These are phyloP conservation scores for Chernovozyma aurita DNA, from an alignment of 1,139 yeast genomes.

Conservation along the genomic window DNA sequence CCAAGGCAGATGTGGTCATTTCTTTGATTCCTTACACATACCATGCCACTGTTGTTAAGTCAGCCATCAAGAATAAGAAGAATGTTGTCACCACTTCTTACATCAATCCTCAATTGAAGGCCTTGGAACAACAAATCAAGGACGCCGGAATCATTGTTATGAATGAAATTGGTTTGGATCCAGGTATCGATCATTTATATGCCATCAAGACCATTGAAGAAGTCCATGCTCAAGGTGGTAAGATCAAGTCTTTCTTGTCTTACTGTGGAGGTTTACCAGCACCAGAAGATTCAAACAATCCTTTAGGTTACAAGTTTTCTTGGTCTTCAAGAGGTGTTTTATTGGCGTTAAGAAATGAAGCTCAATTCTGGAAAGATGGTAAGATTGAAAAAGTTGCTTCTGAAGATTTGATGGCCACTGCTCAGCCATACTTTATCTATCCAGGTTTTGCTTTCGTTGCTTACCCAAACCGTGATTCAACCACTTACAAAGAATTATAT, in stretches of 20 bases:
- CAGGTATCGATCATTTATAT: slow-evolving; percentile 96
- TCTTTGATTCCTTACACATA: slow-evolving; percentile 94
- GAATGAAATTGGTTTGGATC: slow-evolving; percentile 95
- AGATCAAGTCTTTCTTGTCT: slow-evolving; percentile 87
- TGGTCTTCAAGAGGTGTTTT: slow-evolving; percentile 99
- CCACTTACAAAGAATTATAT: slow-evolving; percentile 87
- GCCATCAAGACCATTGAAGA: slow-evolving; percentile 98
- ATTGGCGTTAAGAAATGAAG: slow-evolving; percentile 90
- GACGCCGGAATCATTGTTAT: slow-evolving; percentile 86
- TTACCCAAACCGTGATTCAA: slow-evolving; percentile 98
- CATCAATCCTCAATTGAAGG: slow-evolving; percentile 87
- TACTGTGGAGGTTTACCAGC: slow-evolving; percentile 99
- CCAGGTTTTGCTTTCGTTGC: slow-evolving; percentile 95
- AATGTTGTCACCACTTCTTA: slow-evolving; percentile 96
- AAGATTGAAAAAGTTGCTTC: slow-evolving; percentile 73
- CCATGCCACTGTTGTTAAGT: slow-evolving; percentile 89
- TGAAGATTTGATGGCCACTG: slow-evolving; percentile 91
- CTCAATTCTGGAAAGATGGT: slow-evolving; percentile 86
- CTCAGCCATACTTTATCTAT: slow-evolving; percentile 91
- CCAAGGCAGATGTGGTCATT: slow-evolving; percentile 78
- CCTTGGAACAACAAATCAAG: slow-evolving; percentile 71
- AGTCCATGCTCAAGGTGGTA: slow-evolving; percentile 87
- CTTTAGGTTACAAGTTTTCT: slow-evolving; percentile 96
- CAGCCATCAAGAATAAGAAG: slow-evolving; percentile 88
- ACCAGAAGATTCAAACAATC: slow-evolving; percentile 95